Evolutionary conservation across 768 basidiomycete species (phyloP).

Genomic region (Tricholoma bakamatsutake): DNA sequence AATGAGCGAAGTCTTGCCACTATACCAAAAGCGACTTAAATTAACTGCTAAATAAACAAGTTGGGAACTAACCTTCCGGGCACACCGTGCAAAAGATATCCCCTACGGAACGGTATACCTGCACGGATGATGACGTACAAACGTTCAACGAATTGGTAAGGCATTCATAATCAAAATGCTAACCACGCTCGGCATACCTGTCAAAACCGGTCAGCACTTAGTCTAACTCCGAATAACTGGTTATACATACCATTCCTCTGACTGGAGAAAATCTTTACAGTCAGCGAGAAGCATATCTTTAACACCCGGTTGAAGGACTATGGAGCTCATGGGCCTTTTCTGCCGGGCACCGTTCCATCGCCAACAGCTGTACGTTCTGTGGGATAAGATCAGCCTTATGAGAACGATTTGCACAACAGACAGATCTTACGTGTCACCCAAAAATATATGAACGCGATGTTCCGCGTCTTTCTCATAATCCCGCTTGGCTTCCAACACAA

Average conservation of each 20-base stretch:
- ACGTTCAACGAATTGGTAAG: conserved; percentile 7
- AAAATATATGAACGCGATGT: conserved; percentile 84
- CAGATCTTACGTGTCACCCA: conserved; percentile 71
- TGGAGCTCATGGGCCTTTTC: conserved; percentile 90
- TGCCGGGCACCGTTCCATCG: conserved; percentile 85
- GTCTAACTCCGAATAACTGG: conserved; percentile 1
- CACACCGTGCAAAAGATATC: conserved; percentile 80
- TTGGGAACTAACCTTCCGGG: conserved; percentile 60
- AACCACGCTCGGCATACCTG: conserved; percentile 91
- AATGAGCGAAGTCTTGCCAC: conserved; percentile 83
- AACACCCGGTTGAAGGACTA: conserved; percentile 83
- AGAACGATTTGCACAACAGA: neutral
- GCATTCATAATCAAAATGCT: conserved; percentile 8
- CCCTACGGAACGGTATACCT: conserved; percentile 87
- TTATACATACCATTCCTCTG: conserved; percentile 72
- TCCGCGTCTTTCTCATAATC: conserved; percentile 90
- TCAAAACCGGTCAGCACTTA: conserved; percentile 14
- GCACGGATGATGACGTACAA: conserved; percentile 3
- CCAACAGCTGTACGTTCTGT: conserved; percentile 71
- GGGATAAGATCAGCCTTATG: neutral
- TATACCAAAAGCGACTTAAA: conserved; percentile 30
- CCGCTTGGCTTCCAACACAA: conserved; percentile 82
- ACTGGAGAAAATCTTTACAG: conserved; percentile 78
- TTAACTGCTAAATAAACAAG: conserved; percentile 11
- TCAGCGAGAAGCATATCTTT: conserved; percentile 88